Percentiles rank a stretch among this genome's conserved stretches.
phyloP scores from a whole-genome alignment of 345 rosid species.

The Salix viminalis region DNA sequence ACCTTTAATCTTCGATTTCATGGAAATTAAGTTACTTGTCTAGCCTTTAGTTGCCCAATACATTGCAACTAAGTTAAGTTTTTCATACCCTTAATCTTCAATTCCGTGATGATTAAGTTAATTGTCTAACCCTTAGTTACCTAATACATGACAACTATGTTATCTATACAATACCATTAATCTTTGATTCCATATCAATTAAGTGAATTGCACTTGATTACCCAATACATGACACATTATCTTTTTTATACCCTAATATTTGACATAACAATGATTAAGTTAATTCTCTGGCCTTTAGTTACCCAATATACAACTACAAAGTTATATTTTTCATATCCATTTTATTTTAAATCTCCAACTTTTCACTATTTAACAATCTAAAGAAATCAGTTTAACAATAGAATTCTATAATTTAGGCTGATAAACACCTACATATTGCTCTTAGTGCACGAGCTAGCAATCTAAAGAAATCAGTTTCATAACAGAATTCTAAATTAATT shows the following conservation, averaged over 20 bases:
- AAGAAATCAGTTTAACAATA: too few relatives aligned
- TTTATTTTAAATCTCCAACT: too few relatives aligned
- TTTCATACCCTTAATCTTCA: not conserved
- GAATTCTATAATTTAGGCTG: too few relatives aligned
- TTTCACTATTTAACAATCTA: too few relatives aligned
- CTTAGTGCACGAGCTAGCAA: not conserved
- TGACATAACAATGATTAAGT: not conserved
- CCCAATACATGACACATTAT: not conserved
- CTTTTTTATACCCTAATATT: too few relatives aligned
- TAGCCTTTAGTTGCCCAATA: not conserved
- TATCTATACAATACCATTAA: too few relatives aligned
- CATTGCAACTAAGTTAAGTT: not conserved
- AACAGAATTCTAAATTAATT: too few relatives aligned
- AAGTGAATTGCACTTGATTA: not conserved
- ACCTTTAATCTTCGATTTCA: not conserved
- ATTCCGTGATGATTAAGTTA: not conserved
- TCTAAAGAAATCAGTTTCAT: too few relatives aligned
- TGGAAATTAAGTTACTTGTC: not conserved
- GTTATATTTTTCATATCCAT: too few relatives aligned
- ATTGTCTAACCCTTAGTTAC: not conserved
- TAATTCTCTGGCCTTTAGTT: not conserved
- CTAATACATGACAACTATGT: too few relatives aligned
- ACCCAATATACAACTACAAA: too few relatives aligned
- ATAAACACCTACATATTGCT: not conserved
- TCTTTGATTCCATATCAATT: not conserved